Percentiles rank a stretch among this genome's conserved stretches.
Conservation (phyloP, 129 eudicot species). For the Ambrosia trifida region DNA sequence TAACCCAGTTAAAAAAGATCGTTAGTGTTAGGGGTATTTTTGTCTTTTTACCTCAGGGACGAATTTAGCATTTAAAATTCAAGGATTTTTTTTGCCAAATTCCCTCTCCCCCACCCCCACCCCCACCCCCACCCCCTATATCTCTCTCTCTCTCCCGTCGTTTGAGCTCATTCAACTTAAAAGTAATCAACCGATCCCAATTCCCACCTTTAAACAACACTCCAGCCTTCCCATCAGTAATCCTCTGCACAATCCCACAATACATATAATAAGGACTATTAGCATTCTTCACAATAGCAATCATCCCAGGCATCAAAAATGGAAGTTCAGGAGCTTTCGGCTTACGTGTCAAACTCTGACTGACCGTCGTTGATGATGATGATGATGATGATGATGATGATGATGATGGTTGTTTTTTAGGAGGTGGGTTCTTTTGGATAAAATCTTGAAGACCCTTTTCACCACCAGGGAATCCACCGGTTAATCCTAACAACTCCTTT, state of each 20-base stretch:
- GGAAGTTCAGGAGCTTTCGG: constrained; percentile 85
- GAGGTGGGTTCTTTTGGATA: constrained; percentile 79
- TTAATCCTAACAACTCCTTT: constrained; percentile 73
- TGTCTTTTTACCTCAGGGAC: no score
- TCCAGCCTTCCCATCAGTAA: constrained; percentile 95
- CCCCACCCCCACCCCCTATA: no score
- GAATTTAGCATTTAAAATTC: no score
- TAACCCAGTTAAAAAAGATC: no score
- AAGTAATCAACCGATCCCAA: constrained; percentile 77
- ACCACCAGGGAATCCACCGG: constrained; percentile 98
- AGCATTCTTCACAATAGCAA: constrained; percentile 81
- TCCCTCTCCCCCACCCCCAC: no score
- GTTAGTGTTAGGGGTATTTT: no score
- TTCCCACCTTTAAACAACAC: constrained; percentile 96
- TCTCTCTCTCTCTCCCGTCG: constrained; percentile 82
- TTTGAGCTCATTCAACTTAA: constrained; percentile 76
- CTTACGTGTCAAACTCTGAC: constrained; percentile 49
- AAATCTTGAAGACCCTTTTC: constrained; percentile 76
- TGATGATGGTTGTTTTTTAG: constrained; percentile 44
- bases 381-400: no score
- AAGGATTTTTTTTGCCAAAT: no score
- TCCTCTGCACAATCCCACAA: constrained; percentile 95
- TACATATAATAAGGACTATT: constrained; percentile 75
- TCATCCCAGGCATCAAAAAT: constrained; percentile 87
- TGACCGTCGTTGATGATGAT: constrained; percentile 14